Evolutionary conservation across 306 rosid species (phyloP), one percentile per base, ranked within the genome.

Genomic region (Dryas octopetala): DNA sequence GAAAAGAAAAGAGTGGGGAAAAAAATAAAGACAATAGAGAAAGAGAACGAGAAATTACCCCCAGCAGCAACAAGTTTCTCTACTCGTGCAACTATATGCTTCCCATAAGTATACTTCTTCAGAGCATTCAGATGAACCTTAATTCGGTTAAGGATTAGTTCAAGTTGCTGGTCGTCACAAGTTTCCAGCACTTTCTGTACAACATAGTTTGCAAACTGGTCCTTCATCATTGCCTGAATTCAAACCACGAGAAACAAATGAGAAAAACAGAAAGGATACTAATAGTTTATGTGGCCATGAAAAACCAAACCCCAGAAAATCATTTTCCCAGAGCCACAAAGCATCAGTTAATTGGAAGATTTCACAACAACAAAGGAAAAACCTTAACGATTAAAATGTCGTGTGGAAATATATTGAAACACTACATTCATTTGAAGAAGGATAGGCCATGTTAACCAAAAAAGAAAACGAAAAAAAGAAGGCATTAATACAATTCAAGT

Each of bases 21-120:
- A 28, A 23, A 6, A 41, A 32, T 32, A 32, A 32, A 32, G 38
- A 32, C 38, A 28, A 77, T 53, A 49, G 63, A 75, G 32, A 49
- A 46, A 78, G 65, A 50, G 19, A 28, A 8, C 10, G 5, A 57
- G 15, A 63, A 46, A 59, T 61, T 77, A 87, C 91, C 91, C 74
- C 91, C 91, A 51, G 91, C 88, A 62, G 88, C 88, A 38, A 84
- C 91, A 59, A 87, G 91, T 78, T 87, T 84, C 85, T 87, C 91
- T 67, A 87, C 88, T 50, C 91, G 91, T 14, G 91, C 91, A 59
- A 87, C 91, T 71, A 87, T 87, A 63, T 87, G 91, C 78, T 87
- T 87, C 49, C 91, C 91, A 19, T 87, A 87, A 68, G 87, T 87
- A 64, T 84, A 87, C 86, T 87, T 87, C 82, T 87, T 87, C 60